These are phyloP conservation scores for Erythrobasidium yunnanense DNA, from an alignment of 768 basidiomycete genomes.

Conservation along the genomic window DNA sequence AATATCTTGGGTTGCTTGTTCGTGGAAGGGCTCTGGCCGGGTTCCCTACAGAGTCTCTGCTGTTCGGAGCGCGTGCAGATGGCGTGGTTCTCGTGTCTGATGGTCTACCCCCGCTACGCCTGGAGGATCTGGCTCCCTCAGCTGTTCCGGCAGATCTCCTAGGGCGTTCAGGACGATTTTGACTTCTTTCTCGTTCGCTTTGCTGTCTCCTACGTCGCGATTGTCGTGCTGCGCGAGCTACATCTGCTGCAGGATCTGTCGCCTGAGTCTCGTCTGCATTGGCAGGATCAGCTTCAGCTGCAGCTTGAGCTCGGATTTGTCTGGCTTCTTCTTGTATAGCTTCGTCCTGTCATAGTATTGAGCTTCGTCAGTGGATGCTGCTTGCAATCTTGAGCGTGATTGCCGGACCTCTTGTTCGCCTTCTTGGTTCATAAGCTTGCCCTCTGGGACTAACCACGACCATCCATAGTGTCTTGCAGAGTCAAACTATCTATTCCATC, in stretches of 20 bases:
- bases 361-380: background rate
- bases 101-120: too few species aligned
- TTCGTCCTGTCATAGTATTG: background rate
- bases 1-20: background rate
- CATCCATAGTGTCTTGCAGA: background rate
- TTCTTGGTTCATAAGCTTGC: constrained; percentile 22
- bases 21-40: background rate
- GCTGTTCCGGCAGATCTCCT: too few species aligned
- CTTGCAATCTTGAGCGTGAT: background rate
- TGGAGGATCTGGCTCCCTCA: too few species aligned
- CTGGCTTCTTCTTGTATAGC: too few species aligned
- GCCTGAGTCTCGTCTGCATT: too few species aligned
- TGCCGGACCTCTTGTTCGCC: constrained; percentile 7
- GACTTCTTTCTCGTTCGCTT: too few species aligned
- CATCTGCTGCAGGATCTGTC: background rate
- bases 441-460: constrained; percentile 20
- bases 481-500: background rate
- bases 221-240: background rate
- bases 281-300: too few species aligned
- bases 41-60: background rate
- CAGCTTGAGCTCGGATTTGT: too few species aligned
- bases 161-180: too few species aligned
- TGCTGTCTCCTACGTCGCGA: too few species aligned
- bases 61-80: background rate
- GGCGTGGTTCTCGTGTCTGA: too few species aligned